Conservation (phyloP, 495 filamentous ascomycete species). For the Penicillium cosmopolitanum region DNA sequence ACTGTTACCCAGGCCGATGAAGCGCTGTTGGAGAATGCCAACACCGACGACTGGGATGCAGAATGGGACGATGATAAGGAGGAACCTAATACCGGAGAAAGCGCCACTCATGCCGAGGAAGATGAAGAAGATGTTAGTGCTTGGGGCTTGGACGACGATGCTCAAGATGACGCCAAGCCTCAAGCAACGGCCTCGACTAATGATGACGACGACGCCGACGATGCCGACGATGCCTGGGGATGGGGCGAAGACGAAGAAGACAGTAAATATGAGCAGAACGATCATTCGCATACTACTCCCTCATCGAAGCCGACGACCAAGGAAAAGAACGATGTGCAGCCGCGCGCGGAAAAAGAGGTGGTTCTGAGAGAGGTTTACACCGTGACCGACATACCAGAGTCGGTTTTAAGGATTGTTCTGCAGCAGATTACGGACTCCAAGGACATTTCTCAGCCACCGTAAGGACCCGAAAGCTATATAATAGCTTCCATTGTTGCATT, state of each 20-base stretch:
- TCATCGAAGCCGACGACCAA: constrained; percentile 22
- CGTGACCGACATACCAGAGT: constrained; percentile 81
- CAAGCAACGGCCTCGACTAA: constrained; percentile 20
- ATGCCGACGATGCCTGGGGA: constrained; percentile 67
- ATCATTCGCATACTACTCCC: constrained; percentile 21
- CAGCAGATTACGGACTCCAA: constrained; percentile 72
- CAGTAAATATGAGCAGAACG: constrained; percentile 20
- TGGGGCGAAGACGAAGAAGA: constrained; percentile 66
- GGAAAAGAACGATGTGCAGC: constrained; percentile 16
- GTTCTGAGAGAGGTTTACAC: constrained; percentile 86
- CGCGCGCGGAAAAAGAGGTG: constrained; percentile 57
- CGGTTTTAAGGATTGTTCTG: constrained; percentile 70
- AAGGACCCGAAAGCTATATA: constrained; percentile 30
- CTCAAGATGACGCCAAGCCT: constrained; percentile 30
- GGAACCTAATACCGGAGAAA: constrained; percentile 32
- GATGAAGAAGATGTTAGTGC: constrained; percentile 68
- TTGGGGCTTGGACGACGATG: constrained; percentile 64
- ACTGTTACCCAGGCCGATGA: constrained; percentile 71
- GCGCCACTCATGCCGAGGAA: constrained; percentile 28
- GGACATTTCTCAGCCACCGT: constrained; percentile 58
- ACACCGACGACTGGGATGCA: constrained; percentile 72
- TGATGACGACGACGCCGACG: constrained; percentile 44
- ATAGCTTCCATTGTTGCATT: constrained; percentile 10
- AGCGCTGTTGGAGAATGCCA: constrained; percentile 58
- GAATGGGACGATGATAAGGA: constrained; percentile 70